phyloP scores from a whole-genome alignment of 495 filamentous ascomycete species.

The Penicillium bialowiezense region DNA sequence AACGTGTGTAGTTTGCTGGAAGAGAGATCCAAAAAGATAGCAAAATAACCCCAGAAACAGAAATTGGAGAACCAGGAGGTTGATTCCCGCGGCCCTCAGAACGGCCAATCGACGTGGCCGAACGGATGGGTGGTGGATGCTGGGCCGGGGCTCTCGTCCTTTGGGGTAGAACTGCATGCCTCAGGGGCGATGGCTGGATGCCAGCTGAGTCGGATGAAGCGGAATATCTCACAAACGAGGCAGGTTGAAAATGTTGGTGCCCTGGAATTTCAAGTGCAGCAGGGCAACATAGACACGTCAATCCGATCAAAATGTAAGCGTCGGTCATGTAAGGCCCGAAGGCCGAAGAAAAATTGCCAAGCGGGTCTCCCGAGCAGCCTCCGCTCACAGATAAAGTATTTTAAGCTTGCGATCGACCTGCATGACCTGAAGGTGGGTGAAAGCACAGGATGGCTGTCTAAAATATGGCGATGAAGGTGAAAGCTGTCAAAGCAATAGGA shows the following conservation, averaged over 20 bases:
- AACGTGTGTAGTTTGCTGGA: conserved; percentile 31
- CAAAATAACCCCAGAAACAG: conserved; percentile 46
- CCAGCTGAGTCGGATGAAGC: neutral
- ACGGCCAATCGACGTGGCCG: conserved; percentile 19
- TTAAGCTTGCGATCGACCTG: neutral
- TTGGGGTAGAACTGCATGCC: conserved; percentile 22
- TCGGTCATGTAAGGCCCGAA: neutral
- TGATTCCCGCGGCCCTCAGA: conserved; percentile 17
- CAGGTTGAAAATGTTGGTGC: no score
- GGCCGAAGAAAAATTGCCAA: neutral
- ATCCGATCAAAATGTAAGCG: neutral
- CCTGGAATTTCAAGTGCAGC: no score
- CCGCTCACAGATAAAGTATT: neutral
- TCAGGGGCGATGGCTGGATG: neutral
- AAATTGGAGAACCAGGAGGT: conserved; percentile 22
- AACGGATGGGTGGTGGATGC: conserved; percentile 22
- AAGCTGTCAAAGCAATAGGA: no score
- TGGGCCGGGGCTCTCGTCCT: conserved; percentile 19
- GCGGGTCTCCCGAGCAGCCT: neutral
- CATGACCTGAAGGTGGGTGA: neutral
- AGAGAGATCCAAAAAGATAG: conserved; percentile 48
- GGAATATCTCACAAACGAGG: neutral
- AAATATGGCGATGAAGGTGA: no score
- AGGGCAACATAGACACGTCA: no score
- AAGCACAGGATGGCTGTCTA: no score